phyloP scores from a whole-genome alignment of 73 alveolate species.

The Loxodes magnus region DNA sequence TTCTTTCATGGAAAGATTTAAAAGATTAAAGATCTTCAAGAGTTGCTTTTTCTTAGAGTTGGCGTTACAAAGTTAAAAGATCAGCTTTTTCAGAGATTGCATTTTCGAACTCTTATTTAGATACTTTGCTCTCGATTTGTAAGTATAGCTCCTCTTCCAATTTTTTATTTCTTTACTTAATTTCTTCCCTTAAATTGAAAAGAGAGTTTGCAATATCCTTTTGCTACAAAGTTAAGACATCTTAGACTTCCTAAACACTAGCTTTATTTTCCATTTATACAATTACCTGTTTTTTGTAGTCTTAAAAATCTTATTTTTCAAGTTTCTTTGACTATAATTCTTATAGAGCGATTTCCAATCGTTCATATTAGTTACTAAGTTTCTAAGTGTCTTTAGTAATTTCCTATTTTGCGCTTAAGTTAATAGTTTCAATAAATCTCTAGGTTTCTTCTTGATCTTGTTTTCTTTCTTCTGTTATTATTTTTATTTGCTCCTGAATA shows the following conservation, averaged over 20 bases:
- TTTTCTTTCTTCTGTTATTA: background rate
- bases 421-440: slow-evolving; percentile 1
- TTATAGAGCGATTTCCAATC: too few relatives aligned
- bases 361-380: background rate
- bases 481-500: slow-evolving; percentile 14
- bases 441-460: slow-evolving; percentile 2
- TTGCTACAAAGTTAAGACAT: too few relatives aligned
- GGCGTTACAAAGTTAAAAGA: slow-evolving; percentile 1
- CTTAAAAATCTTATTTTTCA: background rate
- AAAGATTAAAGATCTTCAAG: slow-evolving; percentile 17
- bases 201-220: too few relatives aligned
- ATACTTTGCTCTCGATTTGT: background rate
- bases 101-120: background rate
- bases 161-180: too few relatives aligned
- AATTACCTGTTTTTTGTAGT: background rate
- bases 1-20: slow-evolving; percentile 1
- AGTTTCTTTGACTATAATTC: slow-evolving; percentile 12
- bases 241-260: background rate
- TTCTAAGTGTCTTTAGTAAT: background rate
- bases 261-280: background rate
- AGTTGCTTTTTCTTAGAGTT: background rate
- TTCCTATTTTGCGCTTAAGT: background rate
- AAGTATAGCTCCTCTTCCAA: background rate
- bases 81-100: background rate
- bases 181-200: too few relatives aligned